Base-by-base conservation (phyloP, 352 stramenopile species). In the Phytophthora sojae region DNA sequence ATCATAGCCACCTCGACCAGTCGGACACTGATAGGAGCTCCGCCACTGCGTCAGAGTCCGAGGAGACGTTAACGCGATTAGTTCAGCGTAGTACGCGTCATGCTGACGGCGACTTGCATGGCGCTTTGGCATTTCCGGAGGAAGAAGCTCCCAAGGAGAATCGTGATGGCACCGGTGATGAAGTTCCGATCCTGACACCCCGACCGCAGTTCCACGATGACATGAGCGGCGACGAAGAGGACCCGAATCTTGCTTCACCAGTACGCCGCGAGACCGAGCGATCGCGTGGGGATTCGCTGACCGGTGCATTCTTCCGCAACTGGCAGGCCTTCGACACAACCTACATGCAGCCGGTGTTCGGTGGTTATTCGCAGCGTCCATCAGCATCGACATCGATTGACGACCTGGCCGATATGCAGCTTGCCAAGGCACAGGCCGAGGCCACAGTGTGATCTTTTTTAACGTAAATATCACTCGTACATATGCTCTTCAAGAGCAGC, bases 291-390 rank as follows among this genome's bases (percentile, higher is more conserved):
- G 80, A 91, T 57, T 90, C 80, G 15, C 72, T 82, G 37, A 91
- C 80, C 1, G 76, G 79, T 19, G 75, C 79, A 37, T 91, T 95
- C 61, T 92, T 95, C 69, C 88, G 84, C 19, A 84, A 77, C 45
- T 96, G 89, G 89, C 83, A 95, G 68, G 74, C 76, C 9, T 93
- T 96, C 64, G 89, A 96, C 64, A 76, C 75, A 29, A 82, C 76
- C 49, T 94, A 90, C 75, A 88, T 96, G 81, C 87, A 95, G 65
- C 89, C 86, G 15, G 82, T 93, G 30, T 96, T 96, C 57, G 89
- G 89, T 39, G 87, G 89, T 17, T 79, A 70, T 47, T 81, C 81
- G 42, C 81, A 86, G 44, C 62, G 67, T 26, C 49, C 63, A 51
- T 39, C 57, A 23, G 17, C 50, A 17, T 39, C 70, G 37, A 60